These are phyloP conservation scores for Phialophora expanda DNA, from an alignment of 2,329 filamentous ascomycete species.

Conservation along the genomic window DNA sequence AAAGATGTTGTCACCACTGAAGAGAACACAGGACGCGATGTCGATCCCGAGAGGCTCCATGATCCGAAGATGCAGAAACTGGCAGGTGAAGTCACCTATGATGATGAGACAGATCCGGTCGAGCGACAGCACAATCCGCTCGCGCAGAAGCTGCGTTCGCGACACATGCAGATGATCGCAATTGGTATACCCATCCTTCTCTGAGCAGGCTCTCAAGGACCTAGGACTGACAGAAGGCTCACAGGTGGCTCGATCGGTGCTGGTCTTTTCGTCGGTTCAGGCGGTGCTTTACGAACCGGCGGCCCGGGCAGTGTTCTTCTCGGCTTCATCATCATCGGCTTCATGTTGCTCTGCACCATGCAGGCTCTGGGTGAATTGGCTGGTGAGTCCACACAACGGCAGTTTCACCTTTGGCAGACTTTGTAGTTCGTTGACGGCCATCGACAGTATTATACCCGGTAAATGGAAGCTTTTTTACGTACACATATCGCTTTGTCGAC, in stretches of 20 bases:
- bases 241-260: conserved; percentile 43
- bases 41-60: conserved; percentile 28
- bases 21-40: conserved; percentile 4
- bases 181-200: conserved; percentile 5
- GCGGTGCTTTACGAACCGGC: conserved; percentile 45
- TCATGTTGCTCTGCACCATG: conserved; percentile 47
- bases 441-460: conserved; percentile 62
- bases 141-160: conserved; percentile 35
- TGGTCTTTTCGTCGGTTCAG: conserved; percentile 51
- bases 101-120: conserved; percentile 30
- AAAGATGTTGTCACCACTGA: conserved; percentile 19
- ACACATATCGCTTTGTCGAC: conserved; percentile 59
- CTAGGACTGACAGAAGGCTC: neutral
- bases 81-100: conserved; percentile 28
- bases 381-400: neutral
- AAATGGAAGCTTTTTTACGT: conserved; percentile 66
- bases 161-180: conserved; percentile 38
- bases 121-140: conserved; percentile 32
- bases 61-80: conserved; percentile 30
- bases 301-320: conserved; percentile 67
- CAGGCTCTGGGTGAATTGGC: conserved; percentile 64
- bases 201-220: neutral
- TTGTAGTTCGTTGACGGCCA: neutral
- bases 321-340: conserved; percentile 75
- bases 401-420: neutral